These are phyloP conservation scores for Aureoboletus auriporus DNA, from an alignment of 768 basidiomycete genomes.

Conservation along the genomic window DNA sequence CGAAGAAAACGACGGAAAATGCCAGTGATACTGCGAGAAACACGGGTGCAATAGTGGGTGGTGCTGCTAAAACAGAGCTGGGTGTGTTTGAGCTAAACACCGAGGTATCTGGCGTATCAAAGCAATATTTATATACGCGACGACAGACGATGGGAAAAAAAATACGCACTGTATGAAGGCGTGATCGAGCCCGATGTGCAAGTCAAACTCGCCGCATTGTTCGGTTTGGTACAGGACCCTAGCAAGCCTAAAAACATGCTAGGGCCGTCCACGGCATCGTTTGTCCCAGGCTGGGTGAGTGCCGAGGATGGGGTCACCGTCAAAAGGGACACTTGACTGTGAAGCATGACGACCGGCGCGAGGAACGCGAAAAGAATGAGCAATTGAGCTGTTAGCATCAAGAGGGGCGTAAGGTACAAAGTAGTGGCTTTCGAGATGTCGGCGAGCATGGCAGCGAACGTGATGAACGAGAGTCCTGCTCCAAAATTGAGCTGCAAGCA, in stretches of 20 bases:
- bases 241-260: conserved; percentile 62
- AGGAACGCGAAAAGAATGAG: conserved; percentile 65
- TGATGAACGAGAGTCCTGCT: conserved; percentile 19
- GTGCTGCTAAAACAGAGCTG: conserved; percentile 51
- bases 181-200: conserved; percentile 56
- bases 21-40: conserved; percentile 61
- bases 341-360: conserved; percentile 60
- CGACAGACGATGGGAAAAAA: not conserved
- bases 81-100: conserved; percentile 57
- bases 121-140: not conserved
- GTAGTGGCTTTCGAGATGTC: conserved; percentile 65
- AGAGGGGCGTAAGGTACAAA: conserved; percentile 62
- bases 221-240: conserved; percentile 62
- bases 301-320: conserved; percentile 55
- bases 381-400: conserved; percentile 62
- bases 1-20: conserved; percentile 58
- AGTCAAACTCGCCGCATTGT: conserved; percentile 44
- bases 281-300: conserved; percentile 34
- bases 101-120: conserved; percentile 49
- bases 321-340: conserved; percentile 59
- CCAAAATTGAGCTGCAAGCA: conserved; percentile 15
- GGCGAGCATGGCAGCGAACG: conserved; percentile 50
- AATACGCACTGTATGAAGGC: conserved; percentile 56
- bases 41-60: conserved; percentile 54
- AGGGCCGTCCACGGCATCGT: conserved; percentile 55